phyloP scores from a whole-genome alignment of 208 protist genomes.

The Leishmania amazonensis region DNA sequence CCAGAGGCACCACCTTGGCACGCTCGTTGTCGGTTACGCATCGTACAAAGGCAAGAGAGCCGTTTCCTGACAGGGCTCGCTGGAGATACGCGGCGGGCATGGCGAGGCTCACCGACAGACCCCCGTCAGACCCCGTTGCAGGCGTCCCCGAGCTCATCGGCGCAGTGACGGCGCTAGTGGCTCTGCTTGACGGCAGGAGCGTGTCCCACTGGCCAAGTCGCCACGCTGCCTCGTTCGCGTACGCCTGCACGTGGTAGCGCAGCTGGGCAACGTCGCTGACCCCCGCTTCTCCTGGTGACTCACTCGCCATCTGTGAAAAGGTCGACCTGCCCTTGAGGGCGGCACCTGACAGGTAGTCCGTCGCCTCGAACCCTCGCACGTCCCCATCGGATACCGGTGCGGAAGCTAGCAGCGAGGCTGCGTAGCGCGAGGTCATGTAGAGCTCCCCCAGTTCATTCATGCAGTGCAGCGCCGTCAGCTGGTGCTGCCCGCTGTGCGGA shows the following conservation, averaged over 20 bases:
- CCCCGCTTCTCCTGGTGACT: not conserved
- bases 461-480: conserved; percentile 80
- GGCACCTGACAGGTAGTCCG: not conserved
- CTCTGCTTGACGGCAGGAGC: conserved; percentile 23
- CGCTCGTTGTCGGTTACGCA: conserved; percentile 39
- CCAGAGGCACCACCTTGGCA: conserved; percentile 48
- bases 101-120: conserved; percentile 13
- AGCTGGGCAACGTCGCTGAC: conserved; percentile 2
- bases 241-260: conserved; percentile 54
- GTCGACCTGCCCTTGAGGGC: conserved; percentile 10
- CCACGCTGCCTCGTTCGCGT: conserved; percentile 90
- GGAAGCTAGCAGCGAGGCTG: conserved; percentile 23
- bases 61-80: conserved; percentile 12
- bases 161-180: not conserved
- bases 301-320: conserved; percentile 12
- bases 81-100: conserved; percentile 24
- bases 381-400: not conserved
- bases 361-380: no score
- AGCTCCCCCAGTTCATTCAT: conserved; percentile 87
- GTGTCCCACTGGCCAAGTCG: conserved; percentile 81
- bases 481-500: conserved; percentile 63
- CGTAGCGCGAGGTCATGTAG: conserved; percentile 85
- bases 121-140: not conserved
- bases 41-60: conserved; percentile 10
- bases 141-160: not conserved